These are phyloP conservation scores for Plasmodium inui DNA, from an alignment of 169 alveolate species.

Conservation along the genomic window DNA sequence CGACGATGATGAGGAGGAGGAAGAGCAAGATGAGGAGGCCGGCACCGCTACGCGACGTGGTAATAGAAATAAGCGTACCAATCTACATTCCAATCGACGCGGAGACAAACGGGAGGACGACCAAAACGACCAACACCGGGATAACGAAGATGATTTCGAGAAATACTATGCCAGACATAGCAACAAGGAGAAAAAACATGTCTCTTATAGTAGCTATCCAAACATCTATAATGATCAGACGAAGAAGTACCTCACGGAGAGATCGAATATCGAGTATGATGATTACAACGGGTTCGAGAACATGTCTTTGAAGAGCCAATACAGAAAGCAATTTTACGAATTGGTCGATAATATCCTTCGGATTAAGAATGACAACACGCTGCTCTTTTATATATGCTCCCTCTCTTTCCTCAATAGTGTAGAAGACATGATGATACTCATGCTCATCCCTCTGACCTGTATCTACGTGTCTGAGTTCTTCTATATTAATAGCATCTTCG, in stretches of 20 bases:
- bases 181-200: not conserved
- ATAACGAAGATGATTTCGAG: conserved; percentile 38
- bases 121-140: not conserved
- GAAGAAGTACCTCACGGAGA: conserved; percentile 19
- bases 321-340: conserved; percentile 22
- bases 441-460: conserved; percentile 52
- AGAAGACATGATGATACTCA: conserved; percentile 32
- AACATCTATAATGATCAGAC: conserved; percentile 17
- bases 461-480: conserved; percentile 30
- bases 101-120: not conserved
- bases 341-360: not conserved
- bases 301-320: conserved; percentile 17
- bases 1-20: not conserved
- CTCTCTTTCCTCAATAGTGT: conserved; percentile 58
- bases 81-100: not conserved
- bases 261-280: conserved; percentile 11
- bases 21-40: not conserved
- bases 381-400: conserved; percentile 15
- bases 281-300: not conserved
- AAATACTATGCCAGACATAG: conserved; percentile 28
- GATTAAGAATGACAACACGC: conserved; percentile 2
- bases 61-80: not conserved
- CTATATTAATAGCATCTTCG: conserved; percentile 6
- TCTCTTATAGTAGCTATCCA: not conserved
- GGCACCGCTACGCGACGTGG: no score